Evolutionary conservation across 192 early-diverging fungal genomes (phyloP), one percentile per base, ranked within the genome.

Genomic region (Entomortierella chlamydospora): DNA sequence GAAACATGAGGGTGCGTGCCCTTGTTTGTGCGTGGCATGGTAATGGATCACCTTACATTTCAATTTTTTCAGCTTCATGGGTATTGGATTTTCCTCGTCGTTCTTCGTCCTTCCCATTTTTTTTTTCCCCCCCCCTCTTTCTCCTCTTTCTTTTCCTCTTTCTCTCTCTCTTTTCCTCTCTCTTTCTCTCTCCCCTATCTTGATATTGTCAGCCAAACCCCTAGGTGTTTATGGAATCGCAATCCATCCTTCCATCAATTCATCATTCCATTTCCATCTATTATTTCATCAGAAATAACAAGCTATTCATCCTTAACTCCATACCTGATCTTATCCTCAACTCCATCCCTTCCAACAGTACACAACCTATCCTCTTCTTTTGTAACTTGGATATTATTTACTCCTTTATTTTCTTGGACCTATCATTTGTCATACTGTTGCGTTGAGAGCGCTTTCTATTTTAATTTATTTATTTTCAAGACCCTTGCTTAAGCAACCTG

Each of bases 381-480:
- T 47, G 5, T 20, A 3, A 11, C 15, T 47, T 47, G 2, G 45
- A 12, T 47, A 3, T 47, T 20, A 47, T 17, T 15, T 47, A 12
- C 15, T 47, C 5, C 15, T 47, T 47, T 47, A 12, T 47, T 12
- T 12, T 47, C 15, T 47, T 47, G 10, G 10, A 37, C 10, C 34
- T 31, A 28, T 30, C 55, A 57, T 61, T 41, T 45, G 57, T 61
- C 45, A 47, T 47, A 47, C 45, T 20, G 20, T 4, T 20, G 20
- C 12, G 45, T 20, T 47, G 45, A 12, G 45, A 12, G 45, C 5
- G 45, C 20, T 5, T 41, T 47, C 45, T 47, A 47, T 47, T 47
- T 47, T 47, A 47, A 47, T 47, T 47, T 47, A 47, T 47, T 47
- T 47, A 47, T 47, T 47, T 47, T 47, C 20, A 47, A 47, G 45